Conservation (phyloP, 2,329 filamentous ascomycete species). For the Aspergillus udagawae region DNA sequence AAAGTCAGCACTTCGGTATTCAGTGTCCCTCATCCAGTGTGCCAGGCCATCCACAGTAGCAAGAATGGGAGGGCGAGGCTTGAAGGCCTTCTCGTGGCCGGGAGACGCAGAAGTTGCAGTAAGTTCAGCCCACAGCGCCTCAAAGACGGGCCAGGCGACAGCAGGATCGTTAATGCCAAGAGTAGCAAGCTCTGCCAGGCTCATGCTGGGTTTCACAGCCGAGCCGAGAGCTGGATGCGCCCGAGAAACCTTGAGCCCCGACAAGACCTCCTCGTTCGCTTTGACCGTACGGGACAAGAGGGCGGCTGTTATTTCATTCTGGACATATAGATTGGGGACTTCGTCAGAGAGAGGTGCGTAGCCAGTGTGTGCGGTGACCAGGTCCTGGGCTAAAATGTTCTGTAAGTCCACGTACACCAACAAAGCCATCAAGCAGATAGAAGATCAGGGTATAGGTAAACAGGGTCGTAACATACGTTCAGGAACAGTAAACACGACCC, state of each 20-base stretch:
- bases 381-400: conserved; percentile 64
- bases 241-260: conserved; percentile 47
- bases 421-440: conserved; percentile 4
- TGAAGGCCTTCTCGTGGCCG: conserved; percentile 43
- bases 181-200: conserved; percentile 65
- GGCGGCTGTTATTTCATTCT: conserved; percentile 71
- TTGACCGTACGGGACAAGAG: conserved; percentile 69
- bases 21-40: conserved; percentile 74
- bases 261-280: conserved; percentile 67
- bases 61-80: conserved; percentile 60
- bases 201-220: conserved; percentile 54
- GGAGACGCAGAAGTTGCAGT: conserved; percentile 45
- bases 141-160: conserved; percentile 73
- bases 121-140: conserved; percentile 78
- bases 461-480: conserved; percentile 60
- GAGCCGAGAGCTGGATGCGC: conserved; percentile 58
- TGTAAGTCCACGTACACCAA: conserved; percentile 4
- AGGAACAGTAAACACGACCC: conserved; percentile 84
- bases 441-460: background rate
- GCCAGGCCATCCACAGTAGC: conserved; percentile 74
- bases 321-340: conserved; percentile 60
- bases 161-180: conserved; percentile 70
- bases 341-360: conserved; percentile 66
- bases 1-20: conserved; percentile 68
- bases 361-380: conserved; percentile 74